These are phyloP conservation scores for Dysphania ambrosioides DNA, from an alignment of 148 eudicot species.

Conservation along the genomic window DNA sequence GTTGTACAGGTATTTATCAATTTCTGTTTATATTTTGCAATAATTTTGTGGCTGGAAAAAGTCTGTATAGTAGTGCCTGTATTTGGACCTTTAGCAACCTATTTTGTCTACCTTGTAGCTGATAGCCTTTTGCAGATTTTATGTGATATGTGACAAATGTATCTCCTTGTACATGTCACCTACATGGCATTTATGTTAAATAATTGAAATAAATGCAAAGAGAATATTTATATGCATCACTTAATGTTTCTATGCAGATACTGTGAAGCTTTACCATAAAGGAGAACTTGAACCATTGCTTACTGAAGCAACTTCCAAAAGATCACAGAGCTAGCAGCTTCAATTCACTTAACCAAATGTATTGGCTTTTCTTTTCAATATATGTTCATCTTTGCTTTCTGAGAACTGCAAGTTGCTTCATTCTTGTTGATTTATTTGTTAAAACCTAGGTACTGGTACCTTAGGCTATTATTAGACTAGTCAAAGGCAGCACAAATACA, in stretches of 20 bases:
- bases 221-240: neutral
- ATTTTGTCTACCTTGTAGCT: neutral
- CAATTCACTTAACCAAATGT: neutral
- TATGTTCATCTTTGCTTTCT: slow-evolving; percentile 15
- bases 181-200: neutral
- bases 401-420: slow-evolving; percentile 14
- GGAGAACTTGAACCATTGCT: slow-evolving; percentile 81
- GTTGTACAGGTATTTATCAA: slow-evolving; percentile 75
- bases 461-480: neutral
- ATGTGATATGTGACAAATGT: neutral
- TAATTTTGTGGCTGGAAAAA: neutral
- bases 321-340: slow-evolving; percentile 32
- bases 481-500: neutral
- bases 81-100: neutral
- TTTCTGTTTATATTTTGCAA: neutral
- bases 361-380: slow-evolving; percentile 11
- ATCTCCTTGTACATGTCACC: neutral
- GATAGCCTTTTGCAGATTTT: neutral
- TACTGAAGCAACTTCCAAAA: slow-evolving; percentile 53
- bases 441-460: neutral
- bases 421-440: slow-evolving; percentile 20
- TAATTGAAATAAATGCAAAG: neutral
- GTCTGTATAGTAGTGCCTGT: neutral
- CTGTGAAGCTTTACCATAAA: slow-evolving; percentile 58
- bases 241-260: slow-evolving; percentile 44